Evolutionary conservation across 2,329 filamentous ascomycete genomes (phyloP), one percentile per base, ranked within the genome.

Genomic region (Colletotrichum liaoningense): DNA sequence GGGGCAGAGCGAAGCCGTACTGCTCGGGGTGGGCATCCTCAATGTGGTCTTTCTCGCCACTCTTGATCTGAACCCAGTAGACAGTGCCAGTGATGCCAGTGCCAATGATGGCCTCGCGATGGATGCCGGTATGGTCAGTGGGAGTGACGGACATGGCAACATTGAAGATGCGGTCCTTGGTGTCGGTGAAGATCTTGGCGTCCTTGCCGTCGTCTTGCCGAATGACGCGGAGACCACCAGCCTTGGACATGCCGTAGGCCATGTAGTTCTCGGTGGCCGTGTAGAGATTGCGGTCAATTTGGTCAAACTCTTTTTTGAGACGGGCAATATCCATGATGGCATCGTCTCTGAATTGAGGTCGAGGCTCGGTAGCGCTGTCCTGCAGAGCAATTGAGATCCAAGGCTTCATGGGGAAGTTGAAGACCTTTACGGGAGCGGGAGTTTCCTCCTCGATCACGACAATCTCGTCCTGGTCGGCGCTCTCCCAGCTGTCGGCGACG

Each of bases 301-400:
- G 97, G 80, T 99, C 97, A 79, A 98, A 98, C 5, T 98, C 95
- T 85, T 98, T 98, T 88, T 98, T 98, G 76, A 98, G 88, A 71
- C 95, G 91, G 64, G 97, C 96, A 80, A 99, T 97, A 78, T 98
- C 95, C 87, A 98, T 94, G 78, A 98, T 92, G 56, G 93, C 90
- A 76, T 96, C 93, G 70, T 94, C 91, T 49, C 93, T 92, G 81
- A 98, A 92, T 63, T 88, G 84, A 4, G 92, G 88, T 19, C 90
- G 88, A 30, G 87, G 82, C 72, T 91, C 86, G 16, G 88, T 83
- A 73, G 88, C 83, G 74, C 87, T 83, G 76, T 89, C 85, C 80
- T 91, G 87, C 78, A 98, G 90, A 14, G 90, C 92, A 80, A 99
- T 97, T 24, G 95, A 93, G 76, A 97, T 95, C 88, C 97, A 99